Base-by-base conservation (phyloP, 1,284 basidiomycete genomes). In the Hemileia vastatrix region DNA sequence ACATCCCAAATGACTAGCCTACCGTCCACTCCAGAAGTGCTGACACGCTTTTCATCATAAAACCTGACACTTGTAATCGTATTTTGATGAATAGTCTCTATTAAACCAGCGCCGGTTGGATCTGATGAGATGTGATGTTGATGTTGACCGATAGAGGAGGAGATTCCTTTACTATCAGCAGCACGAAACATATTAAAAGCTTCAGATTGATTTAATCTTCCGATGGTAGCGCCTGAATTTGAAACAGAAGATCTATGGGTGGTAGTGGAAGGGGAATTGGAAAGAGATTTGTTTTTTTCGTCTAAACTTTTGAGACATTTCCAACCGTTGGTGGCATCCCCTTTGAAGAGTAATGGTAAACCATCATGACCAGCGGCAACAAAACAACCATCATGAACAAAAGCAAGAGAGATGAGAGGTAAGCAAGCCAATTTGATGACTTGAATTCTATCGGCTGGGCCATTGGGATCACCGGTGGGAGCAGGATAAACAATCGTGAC, bases 361-460 rank as follows among this genome's bases (percentile, higher is more conserved):
- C 95, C 98, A 76, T 98, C 95, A 77, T 99, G 94, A 0, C 95
- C 95, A 0, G 92, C 95, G 0, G 90, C 92, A 36, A 98, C 82
- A 67, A 96, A 77, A 6, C 83, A 78, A 62, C 85, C 81, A 76
- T 96, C 92, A 27, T 84, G 81, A 1, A 85, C 86, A 84, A 91
- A 99, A 9, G 85, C 80, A 36, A 96, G 82, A 21, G 88, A 85
- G 59, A 92, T 81, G 70, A 86, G 83, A 0, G 92, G 93, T 27
- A 96, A 79, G 0, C 85, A 84, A 33, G 84, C 81, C 67, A 85
- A 82, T 68, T 85, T 84, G 76, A 96, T 84, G 52, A 80, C 85
- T 76, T 86, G 82, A 53, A 88, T 77, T 1, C 83, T 80, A 15
- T 73, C 69, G 6, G 78, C 78, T 1, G 77, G 70, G 31, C 71